Evolutionary conservation across 345 rosid species (phyloP), one percentile per base, ranked within the genome.

Genomic region (Hypericum androsaemum): DNA sequence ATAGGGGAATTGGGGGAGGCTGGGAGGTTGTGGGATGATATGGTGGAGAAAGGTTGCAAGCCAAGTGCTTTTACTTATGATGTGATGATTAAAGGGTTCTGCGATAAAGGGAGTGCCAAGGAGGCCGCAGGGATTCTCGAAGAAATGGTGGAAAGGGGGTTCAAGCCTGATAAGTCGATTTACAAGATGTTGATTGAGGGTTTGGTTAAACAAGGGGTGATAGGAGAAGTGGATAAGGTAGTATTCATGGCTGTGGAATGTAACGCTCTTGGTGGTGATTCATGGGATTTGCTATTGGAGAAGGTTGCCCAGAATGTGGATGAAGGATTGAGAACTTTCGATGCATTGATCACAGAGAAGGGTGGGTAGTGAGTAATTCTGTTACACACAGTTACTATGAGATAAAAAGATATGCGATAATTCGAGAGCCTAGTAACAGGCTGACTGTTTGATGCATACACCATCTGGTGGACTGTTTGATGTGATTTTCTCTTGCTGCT

Each of bases 131-230:
- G 81, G 52, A 56, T 80, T 64, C 71, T 89, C 10, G 78, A 82
- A 56, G 96, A 84, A 73, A 89, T 89, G 98, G 60, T 82, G 63
- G 86, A 73, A 55, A 70, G 70, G 51, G 79, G 77, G n/a, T 89
- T 84, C 50, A 52, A 54, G 41, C 96, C 97, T 12, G 64, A 79
- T 54, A 79, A 61, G 48, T 66, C 62, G 7, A 86, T 85, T 10
- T 86, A 74, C 47, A 57, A 56, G 47, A 42, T 71, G 12, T 54
- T 89, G 82, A 77, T 80, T 0, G 74, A 80, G 39, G 80, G 79
- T 43, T 62, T 89, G 12, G 54, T 43, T 50, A 47, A 51, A 48
- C 51, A 52, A 32, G 74, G 76, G 44, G 74, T 72, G 62, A 77
- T 64, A 70, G 86, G 65, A 43, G 88, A 79, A 3, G 65, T 78